phyloP scores from a whole-genome alignment of 208 protist genomes.

The Naegleria lovaniensis region DNA sequence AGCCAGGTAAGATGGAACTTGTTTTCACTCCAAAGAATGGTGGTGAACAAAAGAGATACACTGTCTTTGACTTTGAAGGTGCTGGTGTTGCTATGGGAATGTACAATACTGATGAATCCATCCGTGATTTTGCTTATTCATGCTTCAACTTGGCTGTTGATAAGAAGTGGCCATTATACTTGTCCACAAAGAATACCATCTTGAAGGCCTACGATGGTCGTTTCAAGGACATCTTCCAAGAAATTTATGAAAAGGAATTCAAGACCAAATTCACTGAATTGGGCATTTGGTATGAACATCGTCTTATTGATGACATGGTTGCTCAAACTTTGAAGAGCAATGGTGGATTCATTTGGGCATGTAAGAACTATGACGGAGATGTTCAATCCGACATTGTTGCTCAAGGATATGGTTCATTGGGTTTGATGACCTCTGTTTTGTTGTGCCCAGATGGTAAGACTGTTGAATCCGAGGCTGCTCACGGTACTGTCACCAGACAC shows the following conservation, averaged over 20 bases:
- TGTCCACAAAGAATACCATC: slow-evolving; percentile 96
- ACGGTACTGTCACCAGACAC: slow-evolving; percentile 95
- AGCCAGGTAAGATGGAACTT: slow-evolving; percentile 77
- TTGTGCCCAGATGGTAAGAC: slow-evolving; percentile 91
- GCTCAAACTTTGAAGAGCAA: slow-evolving; percentile 83
- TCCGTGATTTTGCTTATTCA: slow-evolving; percentile 81
- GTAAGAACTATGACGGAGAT: slow-evolving; percentile 98
- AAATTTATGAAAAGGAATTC: slow-evolving; percentile 80
- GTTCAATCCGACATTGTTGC: slow-evolving; percentile 95
- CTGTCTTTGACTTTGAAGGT: slow-evolving; percentile 77
- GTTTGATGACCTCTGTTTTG: slow-evolving; percentile 96
- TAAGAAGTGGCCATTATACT: slow-evolving; percentile 77
- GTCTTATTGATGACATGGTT: slow-evolving; percentile 96
- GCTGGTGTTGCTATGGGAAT: slow-evolving; percentile 81
- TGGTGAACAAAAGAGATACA: slow-evolving; percentile 49
- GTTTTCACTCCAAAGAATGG: slow-evolving; percentile 79
- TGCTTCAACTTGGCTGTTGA: slow-evolving; percentile 86
- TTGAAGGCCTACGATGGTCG: slow-evolving; percentile 94
- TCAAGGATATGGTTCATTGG: slow-evolving; percentile 91
- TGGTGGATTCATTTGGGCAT: slow-evolving; percentile 85
- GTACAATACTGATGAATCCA: slow-evolving; percentile 93
- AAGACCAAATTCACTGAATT: slow-evolving; percentile 69
- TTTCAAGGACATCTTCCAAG: slow-evolving; percentile 90
- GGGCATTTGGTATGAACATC: slow-evolving; percentile 84
- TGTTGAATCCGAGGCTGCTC: slow-evolving; percentile 92